These are phyloP conservation scores for Penicillium steckii DNA, from an alignment of 495 filamentous ascomycete genomes.

Conservation along the genomic window DNA sequence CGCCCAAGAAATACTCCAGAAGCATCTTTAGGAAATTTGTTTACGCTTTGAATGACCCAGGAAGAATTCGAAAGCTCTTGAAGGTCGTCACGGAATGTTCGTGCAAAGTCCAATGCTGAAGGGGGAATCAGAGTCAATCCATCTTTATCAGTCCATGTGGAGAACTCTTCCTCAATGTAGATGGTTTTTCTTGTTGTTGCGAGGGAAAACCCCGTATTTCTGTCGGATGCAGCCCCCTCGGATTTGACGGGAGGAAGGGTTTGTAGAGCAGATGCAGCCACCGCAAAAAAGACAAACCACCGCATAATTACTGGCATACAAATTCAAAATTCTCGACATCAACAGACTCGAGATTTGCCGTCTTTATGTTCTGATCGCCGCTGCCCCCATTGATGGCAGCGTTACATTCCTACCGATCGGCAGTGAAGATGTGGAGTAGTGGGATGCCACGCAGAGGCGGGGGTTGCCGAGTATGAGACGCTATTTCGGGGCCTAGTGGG, in stretches of 20 bases:
- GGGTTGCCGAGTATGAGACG: neutral
- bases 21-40: slow-evolving; percentile 16
- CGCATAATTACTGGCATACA: slow-evolving; percentile 6
- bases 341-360: neutral
- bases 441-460: neutral
- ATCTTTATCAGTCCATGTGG: slow-evolving; percentile 23
- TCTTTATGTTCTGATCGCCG: slow-evolving; percentile 2
- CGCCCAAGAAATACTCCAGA: slow-evolving; percentile 37
- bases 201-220: slow-evolving; percentile 11
- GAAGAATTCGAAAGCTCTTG: slow-evolving; percentile 30
- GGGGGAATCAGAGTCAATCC: slow-evolving; percentile 56
- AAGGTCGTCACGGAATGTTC: slow-evolving; percentile 46
- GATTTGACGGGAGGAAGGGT: slow-evolving; percentile 16
- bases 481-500: neutral
- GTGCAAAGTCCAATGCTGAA: slow-evolving; percentile 45
- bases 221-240: neutral
- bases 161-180: slow-evolving; percentile 23
- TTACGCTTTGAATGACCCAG: slow-evolving; percentile 27
- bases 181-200: slow-evolving; percentile 13
- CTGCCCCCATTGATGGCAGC: neutral
- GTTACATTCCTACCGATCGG: neutral
- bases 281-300: slow-evolving; percentile 7
- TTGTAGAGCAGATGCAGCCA: slow-evolving; percentile 19
- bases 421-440: neutral
- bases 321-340: neutral